Percentiles rank a stretch among this genome's conserved stretches.
phyloP scores from a whole-genome alignment of 441 rosid genomes.

The Corymbia calophylla region DNA sequence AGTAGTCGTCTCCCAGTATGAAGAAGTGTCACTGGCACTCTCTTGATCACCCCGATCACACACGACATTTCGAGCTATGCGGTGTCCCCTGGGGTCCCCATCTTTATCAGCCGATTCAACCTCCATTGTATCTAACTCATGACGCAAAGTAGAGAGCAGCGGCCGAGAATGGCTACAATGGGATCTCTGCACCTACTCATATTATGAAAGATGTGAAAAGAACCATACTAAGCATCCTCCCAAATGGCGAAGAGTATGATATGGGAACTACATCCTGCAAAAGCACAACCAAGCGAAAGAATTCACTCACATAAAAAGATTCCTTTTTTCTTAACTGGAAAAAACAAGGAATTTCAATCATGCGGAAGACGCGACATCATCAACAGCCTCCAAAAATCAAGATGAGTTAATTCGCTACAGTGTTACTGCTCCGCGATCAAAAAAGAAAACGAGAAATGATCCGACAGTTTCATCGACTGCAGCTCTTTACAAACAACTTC shows the following conservation, averaged over 20 bases:
- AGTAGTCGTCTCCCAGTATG: slow-evolving; percentile 11
- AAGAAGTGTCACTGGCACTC: slow-evolving; percentile 16
- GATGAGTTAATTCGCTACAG: neutral
- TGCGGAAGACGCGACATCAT: neutral
- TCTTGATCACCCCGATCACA: slow-evolving; percentile 12
- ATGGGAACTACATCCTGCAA: neutral
- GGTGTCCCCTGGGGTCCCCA: slow-evolving; percentile 15
- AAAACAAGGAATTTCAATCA: neutral
- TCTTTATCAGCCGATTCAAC: slow-evolving; percentile 22
- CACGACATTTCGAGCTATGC: neutral
- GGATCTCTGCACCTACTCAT: neutral
- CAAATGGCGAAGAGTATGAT: neutral
- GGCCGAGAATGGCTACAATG: neutral
- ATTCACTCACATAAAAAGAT: neutral
- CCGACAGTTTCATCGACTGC: neutral
- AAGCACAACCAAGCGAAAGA: neutral
- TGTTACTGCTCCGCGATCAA: neutral
- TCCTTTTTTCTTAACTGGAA: neutral
- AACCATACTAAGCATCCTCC: neutral
- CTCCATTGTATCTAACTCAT: slow-evolving; percentile 21
- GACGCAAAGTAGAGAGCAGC: neutral
- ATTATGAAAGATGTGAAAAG: neutral
- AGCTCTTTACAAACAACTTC: neutral
- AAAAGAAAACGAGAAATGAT: neutral
- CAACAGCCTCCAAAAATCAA: neutral